A percentile compares a stretch with the other conserved stretches of the same genome.
These are phyloP conservation scores for Sinapis alba DNA, from an alignment of 441 rosid species.

Conservation along the genomic window DNA sequence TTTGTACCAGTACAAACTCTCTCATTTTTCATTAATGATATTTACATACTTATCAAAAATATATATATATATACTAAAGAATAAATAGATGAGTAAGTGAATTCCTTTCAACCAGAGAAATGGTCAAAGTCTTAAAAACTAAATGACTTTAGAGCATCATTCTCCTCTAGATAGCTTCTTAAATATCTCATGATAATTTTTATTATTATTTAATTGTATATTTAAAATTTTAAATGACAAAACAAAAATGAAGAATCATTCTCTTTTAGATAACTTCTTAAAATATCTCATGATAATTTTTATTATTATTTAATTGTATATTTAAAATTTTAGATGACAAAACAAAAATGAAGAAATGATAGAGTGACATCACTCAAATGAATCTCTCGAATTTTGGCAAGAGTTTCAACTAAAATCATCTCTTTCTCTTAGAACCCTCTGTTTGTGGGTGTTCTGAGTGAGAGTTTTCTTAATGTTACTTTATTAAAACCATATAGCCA, in stretches of 20 bases:
- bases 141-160: neutral
- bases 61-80: neutral
- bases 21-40: no score
- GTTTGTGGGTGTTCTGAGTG: neutral
- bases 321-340: neutral
- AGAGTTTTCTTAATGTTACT: neutral
- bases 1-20: no score
- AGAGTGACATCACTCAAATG: neutral
- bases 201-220: no score
- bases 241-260: neutral
- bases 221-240: neutral
- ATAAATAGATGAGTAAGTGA: neutral
- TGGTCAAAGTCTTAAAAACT: constrained; percentile 10
- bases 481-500: neutral
- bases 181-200: neutral
- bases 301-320: no score
- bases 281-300: neutral
- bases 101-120: constrained; percentile 10
- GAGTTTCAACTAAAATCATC: no score
- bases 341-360: neutral
- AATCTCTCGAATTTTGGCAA: neutral
- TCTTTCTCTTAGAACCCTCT: neutral
- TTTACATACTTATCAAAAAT: no score
- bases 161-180: no score
- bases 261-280: no score